These are phyloP conservation scores for Cladochytrium tenue DNA, from an alignment of 371 early-diverging fungal species.

Conservation along the genomic window DNA sequence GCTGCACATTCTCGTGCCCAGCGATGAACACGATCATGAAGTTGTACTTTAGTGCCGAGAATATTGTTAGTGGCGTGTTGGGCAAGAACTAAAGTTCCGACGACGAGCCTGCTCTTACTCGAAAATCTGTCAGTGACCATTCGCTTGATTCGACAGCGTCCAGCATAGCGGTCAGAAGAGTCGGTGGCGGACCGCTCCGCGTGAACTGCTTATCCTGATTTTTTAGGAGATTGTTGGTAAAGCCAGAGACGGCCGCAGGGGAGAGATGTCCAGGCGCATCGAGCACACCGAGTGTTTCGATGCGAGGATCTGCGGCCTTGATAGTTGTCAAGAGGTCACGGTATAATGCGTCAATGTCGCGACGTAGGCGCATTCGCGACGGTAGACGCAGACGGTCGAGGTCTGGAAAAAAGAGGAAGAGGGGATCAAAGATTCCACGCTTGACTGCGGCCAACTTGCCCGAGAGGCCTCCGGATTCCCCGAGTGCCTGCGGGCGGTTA, in stretches of 20 bases:
- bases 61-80: too few relatives aligned
- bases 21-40: conserved; percentile 8
- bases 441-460: background rate
- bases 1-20: conserved; percentile 10
- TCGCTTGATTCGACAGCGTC: background rate
- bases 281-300: background rate
- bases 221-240: too few relatives aligned
- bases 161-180: background rate
- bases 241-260: background rate
- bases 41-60: conserved; percentile 7
- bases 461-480: too few relatives aligned
- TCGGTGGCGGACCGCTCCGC: background rate
- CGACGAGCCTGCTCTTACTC: background rate
- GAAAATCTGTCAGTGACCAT: conserved; percentile 7
- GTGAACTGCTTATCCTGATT: background rate
- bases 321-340: background rate
- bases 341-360: background rate
- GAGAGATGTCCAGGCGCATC: background rate
- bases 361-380: background rate
- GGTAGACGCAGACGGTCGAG: conserved; percentile 2
- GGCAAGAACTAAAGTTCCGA: background rate
- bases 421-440: conserved; percentile 11
- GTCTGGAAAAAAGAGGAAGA: conserved; percentile 5
- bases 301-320: background rate
- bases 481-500: too few relatives aligned